Conservation (phyloP, 2,329 filamentous ascomycete species). For the Exserohilum rostratum region DNA sequence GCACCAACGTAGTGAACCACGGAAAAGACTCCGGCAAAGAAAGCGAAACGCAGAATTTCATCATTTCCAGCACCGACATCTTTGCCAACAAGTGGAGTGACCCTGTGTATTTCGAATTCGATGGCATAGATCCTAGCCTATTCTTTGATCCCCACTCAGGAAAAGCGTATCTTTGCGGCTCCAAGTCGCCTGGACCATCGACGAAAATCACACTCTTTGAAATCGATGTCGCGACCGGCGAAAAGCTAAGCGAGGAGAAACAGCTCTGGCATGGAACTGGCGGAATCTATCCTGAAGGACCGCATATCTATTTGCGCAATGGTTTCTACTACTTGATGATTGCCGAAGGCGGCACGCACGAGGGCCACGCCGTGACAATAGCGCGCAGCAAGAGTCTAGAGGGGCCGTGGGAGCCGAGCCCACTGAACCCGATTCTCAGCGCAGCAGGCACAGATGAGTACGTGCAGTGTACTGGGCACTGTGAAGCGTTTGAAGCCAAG, state of each 20-base stretch:
- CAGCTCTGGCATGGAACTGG: slow-evolving; percentile 44
- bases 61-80: slow-evolving; percentile 22
- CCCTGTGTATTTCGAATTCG: slow-evolving; percentile 17
- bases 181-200: slow-evolving; percentile 15
- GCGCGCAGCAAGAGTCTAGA: slow-evolving; percentile 16
- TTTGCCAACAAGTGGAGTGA: slow-evolving; percentile 16
- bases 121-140: slow-evolving; percentile 22
- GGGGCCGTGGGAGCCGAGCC: slow-evolving; percentile 19
- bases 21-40: slow-evolving; percentile 48
- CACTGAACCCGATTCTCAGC: slow-evolving; percentile 17
- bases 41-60: slow-evolving; percentile 50
- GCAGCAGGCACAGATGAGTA: slow-evolving; percentile 19
- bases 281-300: slow-evolving; percentile 39
- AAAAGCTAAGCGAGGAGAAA: slow-evolving; percentile 15
- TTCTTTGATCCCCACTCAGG: slow-evolving; percentile 18
- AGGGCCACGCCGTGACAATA: slow-evolving; percentile 17
- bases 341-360: slow-evolving; percentile 37
- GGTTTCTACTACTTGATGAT: slow-evolving; percentile 44
- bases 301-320: slow-evolving; percentile 43
- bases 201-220: slow-evolving; percentile 29
- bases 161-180: slow-evolving; percentile 29
- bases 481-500: slow-evolving; percentile 18
- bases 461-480: slow-evolving; percentile 22
- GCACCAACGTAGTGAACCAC: slow-evolving; percentile 24
- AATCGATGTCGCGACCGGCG: slow-evolving; percentile 38